Conservation (phyloP, 2,329 filamentous ascomycete species). For the Colletotrichum chlorophyti region DNA sequence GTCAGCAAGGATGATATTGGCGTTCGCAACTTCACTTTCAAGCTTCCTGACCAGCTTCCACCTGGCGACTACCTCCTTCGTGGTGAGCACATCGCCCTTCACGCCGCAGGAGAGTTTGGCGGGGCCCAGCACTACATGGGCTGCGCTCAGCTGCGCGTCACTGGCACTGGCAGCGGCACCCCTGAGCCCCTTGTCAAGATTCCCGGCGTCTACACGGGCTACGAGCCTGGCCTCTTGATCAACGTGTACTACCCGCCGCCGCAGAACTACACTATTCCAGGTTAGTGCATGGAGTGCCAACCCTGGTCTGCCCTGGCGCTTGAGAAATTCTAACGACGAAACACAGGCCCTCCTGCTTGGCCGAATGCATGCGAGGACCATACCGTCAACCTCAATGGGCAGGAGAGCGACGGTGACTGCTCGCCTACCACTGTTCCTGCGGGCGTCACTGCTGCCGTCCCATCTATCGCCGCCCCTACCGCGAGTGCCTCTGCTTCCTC, state of each 20-base stretch:
- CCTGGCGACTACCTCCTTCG: slow-evolving; percentile 48
- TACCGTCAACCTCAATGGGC: slow-evolving; percentile 41
- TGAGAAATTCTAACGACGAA: too few relatives aligned
- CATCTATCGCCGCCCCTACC: neutral
- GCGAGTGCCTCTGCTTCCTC: neutral
- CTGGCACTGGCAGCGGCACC: slow-evolving; percentile 43
- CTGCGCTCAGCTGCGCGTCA: slow-evolving; percentile 49
- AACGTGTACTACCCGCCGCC: too few relatives aligned
- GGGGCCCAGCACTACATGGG: slow-evolving; percentile 47
- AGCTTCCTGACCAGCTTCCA: slow-evolving; percentile 41
- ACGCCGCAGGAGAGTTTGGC: slow-evolving; percentile 38
- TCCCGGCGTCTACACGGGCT: slow-evolving; percentile 44
- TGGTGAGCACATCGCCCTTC: slow-evolving; percentile 52
- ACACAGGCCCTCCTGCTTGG: slow-evolving; percentile 42
- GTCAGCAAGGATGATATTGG: neutral
- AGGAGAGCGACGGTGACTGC: slow-evolving; percentile 42
- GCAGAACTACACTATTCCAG: too few relatives aligned
- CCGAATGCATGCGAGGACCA: slow-evolving; percentile 42
- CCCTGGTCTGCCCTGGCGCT: too few relatives aligned
- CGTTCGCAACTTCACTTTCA: slow-evolving; percentile 33
- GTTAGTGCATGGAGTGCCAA: too few relatives aligned
- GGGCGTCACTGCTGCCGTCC: neutral
- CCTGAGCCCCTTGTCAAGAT: slow-evolving; percentile 47
- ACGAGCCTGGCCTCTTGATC: too few relatives aligned
- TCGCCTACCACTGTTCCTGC: slow-evolving; percentile 25